Evolutionary conservation across 2,329 filamentous ascomycete species (phyloP).

Genomic region (Boeremia exigua): DNA sequence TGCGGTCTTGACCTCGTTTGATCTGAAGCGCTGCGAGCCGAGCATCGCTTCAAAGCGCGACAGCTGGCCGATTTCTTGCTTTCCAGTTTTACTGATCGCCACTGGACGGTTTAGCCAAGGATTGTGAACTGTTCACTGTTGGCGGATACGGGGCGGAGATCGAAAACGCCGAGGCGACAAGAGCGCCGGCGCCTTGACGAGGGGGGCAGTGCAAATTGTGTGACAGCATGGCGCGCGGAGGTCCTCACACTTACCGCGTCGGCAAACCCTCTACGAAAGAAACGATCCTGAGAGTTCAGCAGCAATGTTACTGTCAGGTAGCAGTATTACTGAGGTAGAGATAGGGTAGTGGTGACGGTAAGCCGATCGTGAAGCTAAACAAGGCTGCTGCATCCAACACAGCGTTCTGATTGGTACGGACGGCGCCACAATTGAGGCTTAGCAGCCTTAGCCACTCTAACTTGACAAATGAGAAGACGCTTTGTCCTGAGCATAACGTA

Average conservation of each 20-base stretch:
- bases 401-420: neutral
- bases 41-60: neutral
- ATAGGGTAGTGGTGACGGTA: neutral
- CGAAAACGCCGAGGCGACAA: conserved; percentile 9
- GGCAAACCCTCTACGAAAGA: neutral
- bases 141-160: neutral
- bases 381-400: neutral
- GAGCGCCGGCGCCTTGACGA: conserved; percentile 9
- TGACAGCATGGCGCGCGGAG: conserved; percentile 1
- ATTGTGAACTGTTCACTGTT: neutral
- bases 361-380: conserved; percentile 1
- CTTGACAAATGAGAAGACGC: neutral
- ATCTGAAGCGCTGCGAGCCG: neutral
- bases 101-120: neutral
- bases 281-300: neutral
- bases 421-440: neutral
- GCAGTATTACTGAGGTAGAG: neutral
- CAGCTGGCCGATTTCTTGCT: neutral
- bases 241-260: neutral
- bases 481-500: neutral
- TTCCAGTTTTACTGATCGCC: neutral
- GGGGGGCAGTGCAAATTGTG: conserved; percentile 15
- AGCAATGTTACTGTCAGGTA: neutral
- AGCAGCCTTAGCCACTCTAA: neutral
- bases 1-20: neutral